Conservation (phyloP, 108 stramenopile species). For the Cyclostephanos tholiformis region DNA sequence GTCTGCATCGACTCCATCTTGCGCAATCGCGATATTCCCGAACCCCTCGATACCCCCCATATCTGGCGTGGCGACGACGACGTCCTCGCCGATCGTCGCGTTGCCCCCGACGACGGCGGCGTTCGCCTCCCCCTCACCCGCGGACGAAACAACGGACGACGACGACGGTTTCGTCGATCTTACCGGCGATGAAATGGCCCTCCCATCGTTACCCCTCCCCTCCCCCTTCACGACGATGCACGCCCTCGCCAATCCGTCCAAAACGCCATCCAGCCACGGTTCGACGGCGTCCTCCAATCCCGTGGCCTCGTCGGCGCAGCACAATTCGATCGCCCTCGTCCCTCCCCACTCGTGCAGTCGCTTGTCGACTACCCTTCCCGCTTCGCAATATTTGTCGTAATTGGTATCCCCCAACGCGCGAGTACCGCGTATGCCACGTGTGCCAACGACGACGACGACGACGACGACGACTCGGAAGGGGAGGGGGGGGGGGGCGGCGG, state of each 20-base stretch:
- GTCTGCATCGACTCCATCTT: neutral
- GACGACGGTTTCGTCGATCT: too few species aligned
- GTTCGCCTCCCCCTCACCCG: too few species aligned
- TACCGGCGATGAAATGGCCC: too few species aligned
- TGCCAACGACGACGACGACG: constrained; percentile 42
- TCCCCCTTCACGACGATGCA: constrained; percentile 25
- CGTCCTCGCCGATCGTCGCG: too few species aligned
- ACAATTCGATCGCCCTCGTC: constrained; percentile 51
- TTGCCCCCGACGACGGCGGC: too few species aligned
- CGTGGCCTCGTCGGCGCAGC: constrained; percentile 90
- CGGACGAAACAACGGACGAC: too few species aligned
- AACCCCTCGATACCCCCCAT: too few species aligned
- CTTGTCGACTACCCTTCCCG: constrained; percentile 66
- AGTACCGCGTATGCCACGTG: constrained; percentile 72
- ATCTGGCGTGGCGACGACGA: too few species aligned
- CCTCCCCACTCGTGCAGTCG: constrained; percentile 76
- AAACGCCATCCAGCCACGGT: constrained; percentile 67
- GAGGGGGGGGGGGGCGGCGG: constrained; percentile 43
- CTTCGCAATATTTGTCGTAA: constrained; percentile 88
- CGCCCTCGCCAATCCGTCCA: constrained; percentile 46
- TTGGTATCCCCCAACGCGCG: constrained; percentile 90
- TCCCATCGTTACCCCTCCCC: constrained; percentile 4
- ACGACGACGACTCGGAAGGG: neutral
- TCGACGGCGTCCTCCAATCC: constrained; percentile 89
- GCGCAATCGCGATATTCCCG: too few species aligned